Evolutionary conservation across 2,329 filamentous ascomycete genomes (phyloP).

Genomic region (Coniochaeta sp.): DNA sequence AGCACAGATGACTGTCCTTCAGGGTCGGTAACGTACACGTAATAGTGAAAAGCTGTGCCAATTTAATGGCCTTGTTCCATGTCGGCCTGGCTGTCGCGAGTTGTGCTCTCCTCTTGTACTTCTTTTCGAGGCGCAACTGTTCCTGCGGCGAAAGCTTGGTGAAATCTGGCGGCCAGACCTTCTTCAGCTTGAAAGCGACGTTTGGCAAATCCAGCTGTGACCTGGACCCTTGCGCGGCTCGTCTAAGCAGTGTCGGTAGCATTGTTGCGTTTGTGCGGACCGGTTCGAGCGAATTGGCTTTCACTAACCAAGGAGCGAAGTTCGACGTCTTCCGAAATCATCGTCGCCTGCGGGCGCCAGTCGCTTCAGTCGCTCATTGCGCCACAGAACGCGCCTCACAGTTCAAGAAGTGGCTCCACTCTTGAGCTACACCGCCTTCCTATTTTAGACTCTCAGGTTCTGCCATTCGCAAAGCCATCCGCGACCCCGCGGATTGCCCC

Average conservation of each 20-base stretch:
- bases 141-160: slow-evolving; percentile 60
- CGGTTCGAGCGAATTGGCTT: neutral
- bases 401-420: neutral
- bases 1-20: neutral
- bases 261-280: slow-evolving; percentile 21
- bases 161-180: slow-evolving; percentile 74
- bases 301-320: slow-evolving; percentile 6
- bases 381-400: neutral
- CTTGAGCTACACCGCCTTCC: neutral
- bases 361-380: neutral
- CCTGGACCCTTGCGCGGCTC: slow-evolving; percentile 24
- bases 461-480: neutral
- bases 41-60: slow-evolving; percentile 55
- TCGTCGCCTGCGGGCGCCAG: too few species aligned
- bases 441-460: neutral
- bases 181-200: slow-evolving; percentile 52
- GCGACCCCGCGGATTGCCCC: neutral
- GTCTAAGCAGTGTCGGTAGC: slow-evolving; percentile 37
- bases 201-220: slow-evolving; percentile 14
- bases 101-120: slow-evolving; percentile 63
- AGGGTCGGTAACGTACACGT: slow-evolving; percentile 37
- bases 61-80: slow-evolving; percentile 58
- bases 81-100: slow-evolving; percentile 53
- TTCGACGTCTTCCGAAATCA: neutral
- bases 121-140: slow-evolving; percentile 71